phyloP scores from a whole-genome alignment of 805 yeast genomes.

The Clavispora phyllophila region DNA sequence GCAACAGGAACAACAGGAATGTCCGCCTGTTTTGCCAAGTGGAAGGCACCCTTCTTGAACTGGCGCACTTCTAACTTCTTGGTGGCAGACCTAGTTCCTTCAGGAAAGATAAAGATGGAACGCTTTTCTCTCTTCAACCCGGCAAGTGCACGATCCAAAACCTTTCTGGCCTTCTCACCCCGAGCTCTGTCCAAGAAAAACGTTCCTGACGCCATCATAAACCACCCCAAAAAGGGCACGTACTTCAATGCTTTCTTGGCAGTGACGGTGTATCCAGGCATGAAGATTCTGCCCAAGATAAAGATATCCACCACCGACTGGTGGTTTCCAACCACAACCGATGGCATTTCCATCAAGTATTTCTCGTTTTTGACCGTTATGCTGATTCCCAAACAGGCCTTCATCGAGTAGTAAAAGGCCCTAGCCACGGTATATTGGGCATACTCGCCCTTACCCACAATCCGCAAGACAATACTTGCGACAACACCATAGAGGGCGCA shows the following conservation, averaged over 20 bases:
- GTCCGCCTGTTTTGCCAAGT: constrained; percentile 87
- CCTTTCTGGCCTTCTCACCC: constrained; percentile 67
- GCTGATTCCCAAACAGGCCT: constrained; percentile 60
- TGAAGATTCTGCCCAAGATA: constrained; percentile 78
- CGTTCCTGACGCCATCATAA: constrained; percentile 86
- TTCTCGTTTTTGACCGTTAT: constrained; percentile 55
- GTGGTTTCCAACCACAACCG: constrained; percentile 80
- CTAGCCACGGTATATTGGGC: constrained; percentile 91
- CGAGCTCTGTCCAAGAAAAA: constrained; percentile 83
- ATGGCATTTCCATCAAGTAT: constrained; percentile 50
- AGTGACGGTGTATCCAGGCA: constrained; percentile 84
- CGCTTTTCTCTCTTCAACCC: constrained; percentile 59
- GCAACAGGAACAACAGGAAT: constrained; percentile 88
- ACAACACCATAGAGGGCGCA: constrained; percentile 74
- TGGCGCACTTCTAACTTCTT: constrained; percentile 68
- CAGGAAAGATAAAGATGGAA: constrained; percentile 89
- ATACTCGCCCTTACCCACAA: constrained; percentile 70
- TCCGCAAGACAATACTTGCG: constrained; percentile 61
- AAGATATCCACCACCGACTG: constrained; percentile 85
- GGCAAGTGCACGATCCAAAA: constrained; percentile 65
- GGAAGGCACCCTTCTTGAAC: constrained; percentile 97
- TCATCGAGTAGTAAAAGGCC: constrained; percentile 62
- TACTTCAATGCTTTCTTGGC: constrained; percentile 81
- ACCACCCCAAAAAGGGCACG: constrained; percentile 94
- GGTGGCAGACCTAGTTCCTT: constrained; percentile 89